Base-by-base conservation (phyloP, 805 yeast genomes). In the Kregervanrija fluxuum region DNA sequence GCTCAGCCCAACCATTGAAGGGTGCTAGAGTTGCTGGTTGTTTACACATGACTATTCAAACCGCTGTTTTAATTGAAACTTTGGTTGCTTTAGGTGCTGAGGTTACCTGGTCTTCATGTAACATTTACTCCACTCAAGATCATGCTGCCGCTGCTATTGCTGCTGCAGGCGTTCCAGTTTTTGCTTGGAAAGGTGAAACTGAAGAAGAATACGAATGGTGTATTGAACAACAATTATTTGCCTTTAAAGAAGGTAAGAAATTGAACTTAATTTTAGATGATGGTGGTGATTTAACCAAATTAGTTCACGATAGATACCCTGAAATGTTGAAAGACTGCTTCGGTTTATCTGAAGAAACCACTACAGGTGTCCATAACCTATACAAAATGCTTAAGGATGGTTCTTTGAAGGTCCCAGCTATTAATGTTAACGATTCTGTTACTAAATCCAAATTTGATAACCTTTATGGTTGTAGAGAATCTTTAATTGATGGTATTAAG, bases 91-190 rank as follows among this genome's bases (percentile, higher is more conserved):
- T 91, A 61, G 99, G 99, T 77, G 99, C 99, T 54, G 99, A 91
- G 79, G 98, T 91, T 53, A 93, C 99, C 65, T 91, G 99, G 99
- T 80, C 96, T 54, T 88, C 96, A 41, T 91, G 99, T 81, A 91
- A 91, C 95, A 91, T 91, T 64, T 91, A 87, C 84, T 90, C 98
- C 60, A 91, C 99, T 57, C 99, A 91, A 78, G 99, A 91, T 75
- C 98, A 91, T 70, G 98, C 98, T 60, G 98, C 99, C 62, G 97
- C 99, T 65, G 98, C 98, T 62, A 93, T 91, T 70, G 99, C 99
- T 61, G 99, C 98, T 59, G 71, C 96, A 57, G 99, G 99, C 75
- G 95, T 91, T 49, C 98, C 99, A 66, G 99, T 91, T 56, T 91
- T 88, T 61, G 99, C 99, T 64, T 91, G 99, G 99, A 91, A 91